phyloP scores from a whole-genome alignment of 2,329 filamentous ascomycete genomes.

The Helicocarpus griseus region DNA sequence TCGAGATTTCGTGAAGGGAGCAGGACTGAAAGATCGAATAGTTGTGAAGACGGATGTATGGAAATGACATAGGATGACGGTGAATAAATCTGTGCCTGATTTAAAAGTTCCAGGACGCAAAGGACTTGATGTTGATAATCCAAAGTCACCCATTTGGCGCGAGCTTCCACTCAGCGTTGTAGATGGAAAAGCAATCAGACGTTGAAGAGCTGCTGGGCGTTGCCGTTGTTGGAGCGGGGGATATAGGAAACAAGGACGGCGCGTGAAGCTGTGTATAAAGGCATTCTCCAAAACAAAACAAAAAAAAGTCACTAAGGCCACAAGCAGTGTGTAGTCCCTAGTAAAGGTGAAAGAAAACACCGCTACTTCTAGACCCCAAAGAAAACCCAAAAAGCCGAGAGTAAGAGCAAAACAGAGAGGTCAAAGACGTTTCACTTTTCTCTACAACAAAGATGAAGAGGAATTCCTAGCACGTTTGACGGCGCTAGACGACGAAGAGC shows the following conservation, averaged over 20 bases:
- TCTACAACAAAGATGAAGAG: neutral
- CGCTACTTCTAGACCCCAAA: neutral
- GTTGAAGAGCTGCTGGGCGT: neutral
- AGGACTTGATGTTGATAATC: neutral
- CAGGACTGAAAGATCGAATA: neutral
- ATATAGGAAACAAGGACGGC: neutral
- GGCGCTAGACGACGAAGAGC: too few species aligned
- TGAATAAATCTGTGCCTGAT: neutral
- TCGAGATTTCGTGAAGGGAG: neutral
- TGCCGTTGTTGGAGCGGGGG: neutral
- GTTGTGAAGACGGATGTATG: neutral
- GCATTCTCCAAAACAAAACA: neutral
- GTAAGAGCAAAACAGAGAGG: neutral
- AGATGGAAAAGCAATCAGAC: neutral
- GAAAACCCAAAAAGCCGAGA: neutral
- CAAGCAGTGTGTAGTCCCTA: neutral
- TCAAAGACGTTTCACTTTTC: neutral
- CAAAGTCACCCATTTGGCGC: neutral
- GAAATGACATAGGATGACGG: neutral
- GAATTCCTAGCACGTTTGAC: neutral
- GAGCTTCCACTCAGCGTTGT: neutral
- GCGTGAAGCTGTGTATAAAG: constrained; percentile 1
- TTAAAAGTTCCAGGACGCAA: neutral
- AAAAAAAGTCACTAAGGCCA: neutral
- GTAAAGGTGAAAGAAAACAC: neutral